These are phyloP conservation scores for Coffea humblotiana DNA, from an alignment of 305 asterid species.

Conservation along the genomic window DNA sequence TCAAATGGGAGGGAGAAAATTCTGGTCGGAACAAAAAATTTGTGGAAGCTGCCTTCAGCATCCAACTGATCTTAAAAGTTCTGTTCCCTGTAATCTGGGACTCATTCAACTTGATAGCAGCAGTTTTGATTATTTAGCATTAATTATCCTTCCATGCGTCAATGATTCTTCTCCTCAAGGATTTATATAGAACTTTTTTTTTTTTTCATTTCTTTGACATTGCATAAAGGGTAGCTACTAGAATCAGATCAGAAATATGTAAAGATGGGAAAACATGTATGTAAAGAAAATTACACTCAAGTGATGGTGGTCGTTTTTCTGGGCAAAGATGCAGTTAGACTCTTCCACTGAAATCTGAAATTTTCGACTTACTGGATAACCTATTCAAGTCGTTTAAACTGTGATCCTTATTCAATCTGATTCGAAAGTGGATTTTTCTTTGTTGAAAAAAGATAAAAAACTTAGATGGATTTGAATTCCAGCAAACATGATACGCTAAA, in stretches of 20 bases:
- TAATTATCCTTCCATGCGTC: not conserved
- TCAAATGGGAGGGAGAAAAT: constrained; percentile 67
- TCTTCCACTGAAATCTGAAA: not conserved
- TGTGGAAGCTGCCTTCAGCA: constrained; percentile 50
- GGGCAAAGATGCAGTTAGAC: not conserved
- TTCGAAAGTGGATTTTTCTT: too few relatives aligned
- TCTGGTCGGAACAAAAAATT: constrained; percentile 68
- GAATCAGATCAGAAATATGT: constrained; percentile 11
- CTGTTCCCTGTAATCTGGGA: constrained; percentile 23
- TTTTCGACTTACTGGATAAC: not conserved
- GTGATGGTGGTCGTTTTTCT: not conserved
- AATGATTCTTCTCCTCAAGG: constrained; percentile 8
- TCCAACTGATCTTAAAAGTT: constrained; percentile 11
- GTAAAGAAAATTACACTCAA: not conserved
- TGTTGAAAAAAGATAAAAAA: too few relatives aligned
- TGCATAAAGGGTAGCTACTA: not conserved
- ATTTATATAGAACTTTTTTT: not conserved
- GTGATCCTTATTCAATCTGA: too few relatives aligned
- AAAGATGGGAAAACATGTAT: constrained; percentile 8
- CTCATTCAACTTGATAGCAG: not conserved
- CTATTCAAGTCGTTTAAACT: too few relatives aligned
- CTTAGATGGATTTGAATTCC: too few relatives aligned
- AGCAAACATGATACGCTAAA: too few relatives aligned
- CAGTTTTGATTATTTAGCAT: not conserved
- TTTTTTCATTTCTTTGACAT: constrained; percentile 8